Evolutionary conservation across 2,329 filamentous ascomycete species (phyloP).

Genomic region (Cercospora sesami): DNA sequence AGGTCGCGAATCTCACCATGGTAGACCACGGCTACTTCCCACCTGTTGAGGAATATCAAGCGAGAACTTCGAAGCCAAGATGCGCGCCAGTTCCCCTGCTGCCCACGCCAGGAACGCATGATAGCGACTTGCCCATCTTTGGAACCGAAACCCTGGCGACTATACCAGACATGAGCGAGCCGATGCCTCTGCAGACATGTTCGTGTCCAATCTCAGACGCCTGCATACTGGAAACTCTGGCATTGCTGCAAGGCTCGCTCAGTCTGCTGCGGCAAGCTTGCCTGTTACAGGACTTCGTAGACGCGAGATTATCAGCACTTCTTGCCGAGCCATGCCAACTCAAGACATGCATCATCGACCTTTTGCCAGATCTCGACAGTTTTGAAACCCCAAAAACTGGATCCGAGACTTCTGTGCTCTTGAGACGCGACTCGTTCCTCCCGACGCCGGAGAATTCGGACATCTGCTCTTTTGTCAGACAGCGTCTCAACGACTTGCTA

Average conservation of each 20-base stretch:
- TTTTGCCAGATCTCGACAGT: background rate
- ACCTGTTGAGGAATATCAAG: slow-evolving; percentile 3
- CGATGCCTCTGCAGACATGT: slow-evolving; percentile 1
- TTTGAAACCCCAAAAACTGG: background rate
- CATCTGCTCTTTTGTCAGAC: slow-evolving; percentile 7
- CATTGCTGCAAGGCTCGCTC: slow-evolving; percentile 11
- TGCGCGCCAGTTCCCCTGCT: background rate
- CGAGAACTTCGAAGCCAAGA: background rate
- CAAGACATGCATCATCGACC: slow-evolving; percentile 1
- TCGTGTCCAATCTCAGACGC: slow-evolving; percentile 7
- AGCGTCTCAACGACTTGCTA: slow-evolving; percentile 2
- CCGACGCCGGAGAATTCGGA: slow-evolving; percentile 5
- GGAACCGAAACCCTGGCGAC: background rate
- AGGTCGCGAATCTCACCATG: background rate
- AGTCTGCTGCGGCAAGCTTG: background rate
- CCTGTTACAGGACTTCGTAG: background rate
- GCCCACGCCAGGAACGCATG: slow-evolving; percentile 2
- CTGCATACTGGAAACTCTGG: slow-evolving; percentile 9
- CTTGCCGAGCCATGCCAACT: slow-evolving; percentile 5
- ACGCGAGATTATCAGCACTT: background rate
- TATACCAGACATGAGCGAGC: slow-evolving; percentile 10
- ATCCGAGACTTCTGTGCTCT: background rate
- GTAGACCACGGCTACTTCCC: slow-evolving; percentile 9
- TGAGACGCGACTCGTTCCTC: slow-evolving; percentile 3
- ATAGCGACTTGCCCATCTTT: background rate